Conservation (phyloP, 2,329 filamentous ascomycete species). For the Pseudogymnoascus sp. region DNA sequence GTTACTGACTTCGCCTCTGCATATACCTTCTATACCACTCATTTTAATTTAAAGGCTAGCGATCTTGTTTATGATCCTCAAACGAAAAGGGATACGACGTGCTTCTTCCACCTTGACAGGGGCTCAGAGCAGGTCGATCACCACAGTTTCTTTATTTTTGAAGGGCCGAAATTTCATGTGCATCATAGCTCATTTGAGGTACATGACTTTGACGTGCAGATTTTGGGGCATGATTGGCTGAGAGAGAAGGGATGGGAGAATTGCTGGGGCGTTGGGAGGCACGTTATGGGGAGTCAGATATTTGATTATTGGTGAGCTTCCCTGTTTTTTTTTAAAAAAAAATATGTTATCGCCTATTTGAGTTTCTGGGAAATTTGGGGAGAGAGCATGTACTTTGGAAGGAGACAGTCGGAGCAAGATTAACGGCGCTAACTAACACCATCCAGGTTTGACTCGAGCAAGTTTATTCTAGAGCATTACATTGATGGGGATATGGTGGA, state of each 20-base stretch:
- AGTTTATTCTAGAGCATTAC: constrained; percentile 62
- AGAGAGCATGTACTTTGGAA: background rate
- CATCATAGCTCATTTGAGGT: constrained; percentile 65
- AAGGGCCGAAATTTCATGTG: constrained; percentile 23
- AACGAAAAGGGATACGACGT: constrained; percentile 31
- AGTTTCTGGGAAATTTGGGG: background rate
- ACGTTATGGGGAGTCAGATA: constrained; percentile 61
- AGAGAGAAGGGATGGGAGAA: constrained; percentile 51
- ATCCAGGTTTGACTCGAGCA: constrained; percentile 41
- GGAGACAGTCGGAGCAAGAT: background rate
- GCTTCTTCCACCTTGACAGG: constrained; percentile 46
- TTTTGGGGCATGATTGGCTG: constrained; percentile 62
- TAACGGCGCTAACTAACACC: background rate
- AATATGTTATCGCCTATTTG: background rate
- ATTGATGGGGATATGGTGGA: constrained; percentile 61
- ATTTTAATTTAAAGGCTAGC: constrained; percentile 44
- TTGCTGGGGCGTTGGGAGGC: constrained; percentile 64
- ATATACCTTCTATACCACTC: constrained; percentile 40
- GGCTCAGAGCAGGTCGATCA: constrained; percentile 43
- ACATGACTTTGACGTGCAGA: constrained; percentile 62
- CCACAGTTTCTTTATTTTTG: constrained; percentile 44
- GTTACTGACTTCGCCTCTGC: constrained; percentile 41
- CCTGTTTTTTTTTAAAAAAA: background rate
- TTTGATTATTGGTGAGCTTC: constrained; percentile 55
- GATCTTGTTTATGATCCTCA: constrained; percentile 27